Conservation (phyloP, 2,329 filamentous ascomycete genomes). For the Paracorniculantispora psalliotae region DNA sequence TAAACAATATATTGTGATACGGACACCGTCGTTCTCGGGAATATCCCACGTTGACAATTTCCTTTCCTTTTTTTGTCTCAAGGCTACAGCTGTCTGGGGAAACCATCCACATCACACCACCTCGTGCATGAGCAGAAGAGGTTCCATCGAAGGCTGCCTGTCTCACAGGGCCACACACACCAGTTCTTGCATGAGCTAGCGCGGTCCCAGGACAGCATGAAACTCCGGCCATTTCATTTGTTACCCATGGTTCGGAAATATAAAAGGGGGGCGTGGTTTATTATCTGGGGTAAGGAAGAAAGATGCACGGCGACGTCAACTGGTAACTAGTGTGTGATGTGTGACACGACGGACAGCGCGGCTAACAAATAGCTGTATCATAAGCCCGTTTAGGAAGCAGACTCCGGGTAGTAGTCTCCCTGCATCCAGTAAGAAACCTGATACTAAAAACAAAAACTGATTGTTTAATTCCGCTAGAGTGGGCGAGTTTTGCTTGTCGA, state of each 20-base stretch:
- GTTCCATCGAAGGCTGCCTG: neutral
- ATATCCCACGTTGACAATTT: too few species aligned
- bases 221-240: neutral
- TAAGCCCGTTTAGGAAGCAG: neutral
- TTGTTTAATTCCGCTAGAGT: neutral
- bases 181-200: neutral
- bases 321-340: too few species aligned
- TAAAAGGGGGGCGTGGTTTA: neutral
- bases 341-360: slow-evolving; percentile 3
- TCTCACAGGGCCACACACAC: slow-evolving; percentile 2
- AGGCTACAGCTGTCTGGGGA: neutral
- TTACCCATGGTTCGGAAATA: neutral
- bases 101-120: neutral
- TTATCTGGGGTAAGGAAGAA: neutral
- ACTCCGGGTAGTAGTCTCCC: neutral
- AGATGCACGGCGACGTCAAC: too few species aligned
- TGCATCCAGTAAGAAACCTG: neutral
- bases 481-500: neutral
- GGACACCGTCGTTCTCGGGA: too few species aligned
- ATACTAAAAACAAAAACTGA: neutral
- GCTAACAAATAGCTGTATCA: neutral
- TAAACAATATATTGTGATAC: neutral
- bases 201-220: neutral
- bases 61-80: neutral
- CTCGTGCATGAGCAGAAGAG: neutral